These are phyloP conservation scores for Cyclanthera cordifolia DNA, from an alignment of 306 rosid species.

Conservation along the genomic window DNA sequence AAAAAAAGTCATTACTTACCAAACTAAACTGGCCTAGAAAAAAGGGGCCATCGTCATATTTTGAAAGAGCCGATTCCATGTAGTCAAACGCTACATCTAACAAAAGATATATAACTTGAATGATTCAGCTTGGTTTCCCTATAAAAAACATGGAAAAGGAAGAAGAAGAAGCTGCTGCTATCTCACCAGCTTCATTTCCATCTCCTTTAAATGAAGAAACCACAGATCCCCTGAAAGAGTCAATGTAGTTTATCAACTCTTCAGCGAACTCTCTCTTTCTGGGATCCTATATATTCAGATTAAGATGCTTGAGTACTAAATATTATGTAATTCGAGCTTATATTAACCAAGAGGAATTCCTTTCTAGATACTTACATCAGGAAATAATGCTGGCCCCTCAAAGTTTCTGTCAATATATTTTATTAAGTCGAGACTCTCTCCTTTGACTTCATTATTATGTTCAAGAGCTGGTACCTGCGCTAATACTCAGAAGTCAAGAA, in stretches of 20 bases:
- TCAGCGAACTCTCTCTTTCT: conserved; percentile 54
- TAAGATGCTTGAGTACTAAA: not conserved
- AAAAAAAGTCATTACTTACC: conserved; percentile 32
- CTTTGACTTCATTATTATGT: conserved; percentile 46
- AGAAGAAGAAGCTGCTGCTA: conserved; percentile 16
- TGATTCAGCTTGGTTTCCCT: not conserved
- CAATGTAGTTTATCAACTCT: conserved; percentile 49
- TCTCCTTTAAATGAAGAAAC: conserved; percentile 51
- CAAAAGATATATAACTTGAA: conserved; percentile 8
- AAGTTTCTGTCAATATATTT: conserved; percentile 44
- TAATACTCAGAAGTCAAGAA: not conserved
- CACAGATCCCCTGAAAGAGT: conserved; percentile 37
- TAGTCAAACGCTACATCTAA: conserved; percentile 52
- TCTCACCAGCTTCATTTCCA: conserved; percentile 39
- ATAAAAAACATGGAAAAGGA: not conserved
- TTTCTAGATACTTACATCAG: conserved; percentile 36
- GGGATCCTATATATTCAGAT: conserved; percentile 30
- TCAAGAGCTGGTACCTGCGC: conserved; percentile 42
- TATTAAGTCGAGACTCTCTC: conserved; percentile 64
- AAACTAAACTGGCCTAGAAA: conserved; percentile 72
- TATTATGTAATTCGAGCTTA: not conserved
- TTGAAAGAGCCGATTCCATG: conserved; percentile 58
- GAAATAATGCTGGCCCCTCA: conserved; percentile 57
- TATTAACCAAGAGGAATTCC: not conserved
- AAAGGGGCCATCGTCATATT: conserved; percentile 66